These are phyloP conservation scores for Aspergillus cavernicola DNA, from an alignment of 495 filamentous ascomycete species.

Conservation along the genomic window DNA sequence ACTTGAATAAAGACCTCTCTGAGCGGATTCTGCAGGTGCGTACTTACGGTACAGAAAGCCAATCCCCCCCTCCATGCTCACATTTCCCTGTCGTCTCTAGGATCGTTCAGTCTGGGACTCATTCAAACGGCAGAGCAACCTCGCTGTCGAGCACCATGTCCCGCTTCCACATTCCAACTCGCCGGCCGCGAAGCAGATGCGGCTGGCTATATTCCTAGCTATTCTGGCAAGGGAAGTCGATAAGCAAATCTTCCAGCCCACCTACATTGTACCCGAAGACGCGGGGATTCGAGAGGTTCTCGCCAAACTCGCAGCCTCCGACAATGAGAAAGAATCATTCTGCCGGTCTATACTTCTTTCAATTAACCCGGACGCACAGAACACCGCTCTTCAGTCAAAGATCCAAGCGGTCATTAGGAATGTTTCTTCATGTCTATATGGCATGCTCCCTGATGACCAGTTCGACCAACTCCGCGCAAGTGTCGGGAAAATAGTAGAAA, in stretches of 20 bases:
- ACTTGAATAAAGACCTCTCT: constrained; percentile 16
- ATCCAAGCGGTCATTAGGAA: constrained; percentile 10
- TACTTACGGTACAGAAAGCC: background rate
- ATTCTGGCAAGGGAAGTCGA: constrained; percentile 25
- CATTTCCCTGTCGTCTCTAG: background rate
- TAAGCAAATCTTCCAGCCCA: constrained; percentile 25
- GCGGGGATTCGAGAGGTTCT: constrained; percentile 9
- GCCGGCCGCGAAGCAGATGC: constrained; percentile 23
- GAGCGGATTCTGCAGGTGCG: constrained; percentile 15
- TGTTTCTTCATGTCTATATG: constrained; percentile 10
- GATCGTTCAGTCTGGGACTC: background rate
- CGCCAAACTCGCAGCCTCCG: constrained; percentile 18
- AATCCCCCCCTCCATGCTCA: background rate
- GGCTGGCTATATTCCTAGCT: constrained; percentile 21
- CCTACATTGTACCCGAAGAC: constrained; percentile 13
- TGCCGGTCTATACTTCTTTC: constrained; percentile 23
- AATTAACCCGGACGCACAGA: constrained; percentile 16
- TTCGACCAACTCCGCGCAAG: constrained; percentile 6
- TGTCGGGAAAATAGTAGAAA: constrained; percentile 16
- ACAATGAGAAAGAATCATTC: constrained; percentile 26
- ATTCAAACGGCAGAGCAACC: constrained; percentile 1
- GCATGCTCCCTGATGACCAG: constrained; percentile 14
- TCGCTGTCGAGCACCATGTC: constrained; percentile 1
- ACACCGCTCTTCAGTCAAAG: constrained; percentile 1
- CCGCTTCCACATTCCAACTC: constrained; percentile 20